Evolutionary conservation across 768 basidiomycete genomes (phyloP).

Genomic region (Antrodiella citrinella): DNA sequence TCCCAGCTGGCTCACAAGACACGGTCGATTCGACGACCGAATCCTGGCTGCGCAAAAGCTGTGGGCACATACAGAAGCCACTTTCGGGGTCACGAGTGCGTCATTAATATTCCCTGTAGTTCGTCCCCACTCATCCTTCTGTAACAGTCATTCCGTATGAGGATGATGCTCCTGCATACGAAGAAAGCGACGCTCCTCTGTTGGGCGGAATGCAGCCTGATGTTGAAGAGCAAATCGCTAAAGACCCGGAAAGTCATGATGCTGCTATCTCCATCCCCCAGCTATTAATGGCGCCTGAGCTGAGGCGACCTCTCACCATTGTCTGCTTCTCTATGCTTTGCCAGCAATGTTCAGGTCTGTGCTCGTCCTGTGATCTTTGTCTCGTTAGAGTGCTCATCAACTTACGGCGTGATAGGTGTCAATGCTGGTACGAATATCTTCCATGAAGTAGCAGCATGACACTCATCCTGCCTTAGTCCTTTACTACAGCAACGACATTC

Average conservation of each 20-base stretch:
- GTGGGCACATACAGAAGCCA: constrained; percentile 37
- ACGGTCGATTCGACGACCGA: constrained; percentile 41
- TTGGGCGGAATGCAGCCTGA: constrained; percentile 25
- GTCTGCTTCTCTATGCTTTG: constrained; percentile 66
- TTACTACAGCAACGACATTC: constrained; percentile 87
- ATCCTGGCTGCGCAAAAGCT: constrained; percentile 37
- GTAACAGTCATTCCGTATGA: background rate
- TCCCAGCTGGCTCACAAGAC: constrained; percentile 54
- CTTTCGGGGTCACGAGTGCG: constrained; percentile 9
- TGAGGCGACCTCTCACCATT: constrained; percentile 55
- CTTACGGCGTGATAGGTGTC: constrained; percentile 50
- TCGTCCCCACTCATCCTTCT: background rate
- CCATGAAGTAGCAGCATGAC: background rate
- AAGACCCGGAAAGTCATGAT: constrained; percentile 18
- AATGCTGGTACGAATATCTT: constrained; percentile 50
- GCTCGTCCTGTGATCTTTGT: no score
- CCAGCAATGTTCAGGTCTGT: constrained; percentile 72
- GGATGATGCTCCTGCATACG: constrained; percentile 4
- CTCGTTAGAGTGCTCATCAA: no score
- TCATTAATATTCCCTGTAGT: background rate
- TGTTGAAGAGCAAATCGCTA: constrained; percentile 15
- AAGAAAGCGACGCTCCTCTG: constrained; percentile 32
- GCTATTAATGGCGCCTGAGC: constrained; percentile 39
- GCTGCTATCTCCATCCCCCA: constrained; percentile 42
- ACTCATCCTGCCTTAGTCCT: constrained; percentile 64